A percentile compares a stretch with the other conserved stretches of the same genome.
Conservation (phyloP, 345 rosid species). For the Anastatica hierochuntica region DNA sequence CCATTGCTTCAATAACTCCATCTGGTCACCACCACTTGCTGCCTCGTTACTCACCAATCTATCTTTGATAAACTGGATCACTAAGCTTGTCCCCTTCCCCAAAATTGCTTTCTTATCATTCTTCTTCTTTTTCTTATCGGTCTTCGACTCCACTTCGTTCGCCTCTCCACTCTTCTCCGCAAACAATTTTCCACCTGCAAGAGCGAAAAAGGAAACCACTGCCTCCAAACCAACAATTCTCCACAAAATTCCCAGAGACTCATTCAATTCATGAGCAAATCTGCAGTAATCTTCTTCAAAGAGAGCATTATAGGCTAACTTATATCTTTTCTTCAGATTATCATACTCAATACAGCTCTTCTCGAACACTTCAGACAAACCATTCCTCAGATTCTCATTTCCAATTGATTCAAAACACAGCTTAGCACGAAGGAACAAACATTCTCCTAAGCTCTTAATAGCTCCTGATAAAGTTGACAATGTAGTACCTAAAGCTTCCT, state of each 20-base stretch:
- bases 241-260: slow-evolving; percentile 37
- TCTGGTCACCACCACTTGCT: slow-evolving; percentile 20
- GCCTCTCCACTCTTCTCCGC: slow-evolving; percentile 31
- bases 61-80: slow-evolving; percentile 37
- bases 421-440: slow-evolving; percentile 33
- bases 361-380: slow-evolving; percentile 27
- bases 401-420: slow-evolving; percentile 31
- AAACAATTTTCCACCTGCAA: slow-evolving; percentile 38
- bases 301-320: slow-evolving; percentile 26
- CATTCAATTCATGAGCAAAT: slow-evolving; percentile 39
- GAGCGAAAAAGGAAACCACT: slow-evolving; percentile 37
- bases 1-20: slow-evolving; percentile 31
- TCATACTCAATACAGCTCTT: slow-evolving; percentile 17
- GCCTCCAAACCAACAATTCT: slow-evolving; percentile 63
- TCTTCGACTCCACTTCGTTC: slow-evolving; percentile 29
- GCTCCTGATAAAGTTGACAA: slow-evolving; percentile 30
- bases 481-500: slow-evolving; percentile 15
- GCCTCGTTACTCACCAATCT: slow-evolving; percentile 29
- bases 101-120: slow-evolving; percentile 50
- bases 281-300: slow-evolving; percentile 29
- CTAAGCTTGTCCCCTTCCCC: slow-evolving; percentile 55
- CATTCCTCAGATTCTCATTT: slow-evolving; percentile 26
- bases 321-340: slow-evolving; percentile 19
- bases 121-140: slow-evolving; percentile 52
- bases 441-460: slow-evolving; percentile 34